These are phyloP conservation scores for Metschnikowia dekortorum DNA, from an alignment of 805 yeast genomes.

Conservation along the genomic window DNA sequence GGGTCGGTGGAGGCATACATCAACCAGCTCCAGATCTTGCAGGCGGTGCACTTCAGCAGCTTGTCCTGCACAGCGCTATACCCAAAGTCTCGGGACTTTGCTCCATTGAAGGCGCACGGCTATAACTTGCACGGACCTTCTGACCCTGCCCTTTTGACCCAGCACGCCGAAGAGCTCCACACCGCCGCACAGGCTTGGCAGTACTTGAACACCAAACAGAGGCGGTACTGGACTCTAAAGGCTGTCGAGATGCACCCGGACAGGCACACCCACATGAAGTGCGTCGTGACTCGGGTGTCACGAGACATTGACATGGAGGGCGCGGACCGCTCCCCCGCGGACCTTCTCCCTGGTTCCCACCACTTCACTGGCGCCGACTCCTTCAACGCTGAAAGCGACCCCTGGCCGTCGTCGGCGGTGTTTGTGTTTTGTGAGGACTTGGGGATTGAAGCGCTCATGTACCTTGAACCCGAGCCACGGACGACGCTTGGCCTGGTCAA, in stretches of 20 bases:
- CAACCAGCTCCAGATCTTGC: conserved; percentile 38
- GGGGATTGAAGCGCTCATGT: conserved; percentile 44
- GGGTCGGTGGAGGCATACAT: conserved; percentile 23
- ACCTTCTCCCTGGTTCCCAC: too few relatives aligned
- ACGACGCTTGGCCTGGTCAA: conserved; percentile 42
- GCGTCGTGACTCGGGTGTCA: conserved; percentile 34
- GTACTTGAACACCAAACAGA: conserved; percentile 15
- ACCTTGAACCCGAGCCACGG: conserved; percentile 15
- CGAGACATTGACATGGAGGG: conserved; percentile 9
- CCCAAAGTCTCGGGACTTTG: conserved; percentile 14
- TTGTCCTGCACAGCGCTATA: conserved; percentile 6
- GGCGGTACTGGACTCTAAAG: conserved; percentile 25
- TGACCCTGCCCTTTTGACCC: conserved; percentile 11
- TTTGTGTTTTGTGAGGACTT: conserved; percentile 41
- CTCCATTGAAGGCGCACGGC: conserved; percentile 29
- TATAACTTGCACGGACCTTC: conserved; percentile 34
- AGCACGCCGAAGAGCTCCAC: conserved; percentile 14
- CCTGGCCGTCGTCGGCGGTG: not conserved
- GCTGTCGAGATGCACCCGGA: conserved; percentile 15
- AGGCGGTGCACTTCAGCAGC: conserved; percentile 20
- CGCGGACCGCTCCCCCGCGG: too few relatives aligned
- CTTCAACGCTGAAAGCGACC: too few relatives aligned
- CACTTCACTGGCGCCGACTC: not conserved
- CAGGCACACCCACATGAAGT: conserved; percentile 22
- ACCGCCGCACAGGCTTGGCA: conserved; percentile 13